These are phyloP conservation scores for Lavandula angustifolia DNA, from an alignment of 257 asterid genomes.

Conservation along the genomic window DNA sequence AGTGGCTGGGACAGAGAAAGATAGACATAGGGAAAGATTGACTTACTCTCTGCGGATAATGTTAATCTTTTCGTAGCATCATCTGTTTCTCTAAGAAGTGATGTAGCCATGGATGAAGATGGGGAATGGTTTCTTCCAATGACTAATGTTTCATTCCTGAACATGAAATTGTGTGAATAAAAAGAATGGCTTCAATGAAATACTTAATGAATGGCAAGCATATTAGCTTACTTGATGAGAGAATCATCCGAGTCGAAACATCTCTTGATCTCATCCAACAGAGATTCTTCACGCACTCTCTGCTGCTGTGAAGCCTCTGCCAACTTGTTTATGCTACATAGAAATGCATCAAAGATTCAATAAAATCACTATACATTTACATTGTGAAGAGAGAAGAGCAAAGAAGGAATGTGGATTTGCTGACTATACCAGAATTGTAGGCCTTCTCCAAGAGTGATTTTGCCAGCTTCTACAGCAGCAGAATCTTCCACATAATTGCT, in stretches of 20 bases:
- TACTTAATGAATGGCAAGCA: too few species aligned
- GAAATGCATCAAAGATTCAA: slow-evolving; percentile 16
- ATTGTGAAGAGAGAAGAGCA: not conserved
- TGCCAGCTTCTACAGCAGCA: slow-evolving; percentile 36
- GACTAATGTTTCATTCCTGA: slow-evolving; percentile 38
- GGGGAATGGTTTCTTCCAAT: slow-evolving; percentile 33
- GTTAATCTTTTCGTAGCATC: slow-evolving; percentile 32
- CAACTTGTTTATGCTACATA: slow-evolving; percentile 39
- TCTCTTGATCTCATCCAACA: slow-evolving; percentile 32
- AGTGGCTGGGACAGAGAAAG: not conserved
- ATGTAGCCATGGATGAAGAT: slow-evolving; percentile 37
- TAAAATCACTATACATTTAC: not conserved
- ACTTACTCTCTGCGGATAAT: slow-evolving; percentile 40
- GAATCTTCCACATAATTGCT: slow-evolving; percentile 34
- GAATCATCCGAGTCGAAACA: slow-evolving; percentile 36
- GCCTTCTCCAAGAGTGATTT: slow-evolving; percentile 38
- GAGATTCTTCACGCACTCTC: slow-evolving; percentile 41
- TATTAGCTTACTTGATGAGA: slow-evolving; percentile 43
- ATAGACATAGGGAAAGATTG: not conserved
- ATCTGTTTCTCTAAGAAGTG: slow-evolving; percentile 41
- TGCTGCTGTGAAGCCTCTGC: slow-evolving; percentile 38
- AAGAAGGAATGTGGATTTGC: not conserved
- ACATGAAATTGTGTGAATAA: slow-evolving; percentile 4
- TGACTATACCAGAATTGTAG: slow-evolving; percentile 39
- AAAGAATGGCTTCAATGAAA: not conserved